Base-by-base conservation (phyloP, 2,329 filamentous ascomycete species). In the Claviceps fusiformis region DNA sequence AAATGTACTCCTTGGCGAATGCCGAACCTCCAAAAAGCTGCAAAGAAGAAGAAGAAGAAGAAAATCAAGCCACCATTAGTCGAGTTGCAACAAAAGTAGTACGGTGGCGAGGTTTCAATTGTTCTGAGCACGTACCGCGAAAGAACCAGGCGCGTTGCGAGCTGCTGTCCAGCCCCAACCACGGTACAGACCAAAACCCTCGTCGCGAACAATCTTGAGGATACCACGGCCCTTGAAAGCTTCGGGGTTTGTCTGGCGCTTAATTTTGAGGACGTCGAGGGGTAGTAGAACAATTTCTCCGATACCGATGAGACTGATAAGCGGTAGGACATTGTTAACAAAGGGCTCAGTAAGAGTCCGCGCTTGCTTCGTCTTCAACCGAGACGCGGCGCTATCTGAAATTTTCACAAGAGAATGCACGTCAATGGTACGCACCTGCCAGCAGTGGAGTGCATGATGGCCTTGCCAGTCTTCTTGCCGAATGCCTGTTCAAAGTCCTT, bases 91-190 rank as follows among this genome's bases (percentile, higher is more conserved):
- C 49, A 45, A 37, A 29, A 33, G 5, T 19, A 24, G 31, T 27
- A 39, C 27, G 50, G 27, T n/a, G 29, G 11, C 31, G 13, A 33
- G 4, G 4, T 31, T 17, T 15, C n/a, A 1, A 27, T n/a, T 31
- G 24, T 45, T 3, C 29, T 17, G 50, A n/a, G 37, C 51, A 78
- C 87, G 60, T 81, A 93, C 89, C 61, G 93, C 93, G 67, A 98
- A 98, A 35, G 91, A 96, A 53, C 93, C 93, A 54, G 93, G 93
- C 17, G 93, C 93, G 67, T 98, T 98, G 67, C 93, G 85, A 58
- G 93, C 93, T 54, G 93, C 93, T 53, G 93, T 97, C 93, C 93
- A 97, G 62, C 89, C 89, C 83, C 91, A 95, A 57, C 93, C 93
- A 68, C 93, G 83, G 77, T 98, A 98, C 53, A 98, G 75, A 52